Base-by-base conservation (phyloP, 768 basidiomycete species). In the Pulveroboletus sp. region DNA sequence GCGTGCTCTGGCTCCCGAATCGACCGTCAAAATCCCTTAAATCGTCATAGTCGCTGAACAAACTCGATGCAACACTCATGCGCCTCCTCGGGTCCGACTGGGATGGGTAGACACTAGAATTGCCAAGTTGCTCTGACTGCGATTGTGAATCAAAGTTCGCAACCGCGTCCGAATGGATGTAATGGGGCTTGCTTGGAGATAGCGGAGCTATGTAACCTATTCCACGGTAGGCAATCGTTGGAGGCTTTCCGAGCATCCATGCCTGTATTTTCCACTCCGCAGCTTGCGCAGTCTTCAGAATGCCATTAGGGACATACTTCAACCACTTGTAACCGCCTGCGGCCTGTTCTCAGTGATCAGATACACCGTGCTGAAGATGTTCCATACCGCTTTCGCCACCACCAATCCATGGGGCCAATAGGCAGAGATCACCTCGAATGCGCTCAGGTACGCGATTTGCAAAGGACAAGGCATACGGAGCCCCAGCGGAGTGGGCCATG, bases 221-320 rank as follows among this genome's bases (percentile, higher is more conserved):
- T 28, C 90, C 92, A 59, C 89, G 80, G 60, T 84, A 92, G 1
- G 86, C 77, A 37, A 92, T 75, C 2, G 85, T 83, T 9, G 93
- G 94, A 15, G 92, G 90, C 61, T 97, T 97, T 56, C 95, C 96
- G 28, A 99, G 80, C 85, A 91, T 90, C 90, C 94, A 98, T 0
- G 90, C 89, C 62, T 96, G 93, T 39, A 98, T 75, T 67, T 88
- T 92, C 93, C 93, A 97, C 63, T 99, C 95, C 0, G 95, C 95
- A 5, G 93, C 90, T 67, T 95, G 93, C 0, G 93, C 95, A 0
- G 93, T 93, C 73, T 89, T 93, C 55, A 99, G 75, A 35, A 99
- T 81, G 27, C 89, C 84, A 52, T 89, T 90, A 1, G 95, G 95
- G 6, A 99, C 89, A 64, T 93, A 98, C 69, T 93, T 95, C 46